A percentile compares a stretch with the other conserved stretches of the same genome.
Evolutionary conservation across 208 protist genomes (phyloP).

Genomic region (Strigomonas oncopelti): DNA sequence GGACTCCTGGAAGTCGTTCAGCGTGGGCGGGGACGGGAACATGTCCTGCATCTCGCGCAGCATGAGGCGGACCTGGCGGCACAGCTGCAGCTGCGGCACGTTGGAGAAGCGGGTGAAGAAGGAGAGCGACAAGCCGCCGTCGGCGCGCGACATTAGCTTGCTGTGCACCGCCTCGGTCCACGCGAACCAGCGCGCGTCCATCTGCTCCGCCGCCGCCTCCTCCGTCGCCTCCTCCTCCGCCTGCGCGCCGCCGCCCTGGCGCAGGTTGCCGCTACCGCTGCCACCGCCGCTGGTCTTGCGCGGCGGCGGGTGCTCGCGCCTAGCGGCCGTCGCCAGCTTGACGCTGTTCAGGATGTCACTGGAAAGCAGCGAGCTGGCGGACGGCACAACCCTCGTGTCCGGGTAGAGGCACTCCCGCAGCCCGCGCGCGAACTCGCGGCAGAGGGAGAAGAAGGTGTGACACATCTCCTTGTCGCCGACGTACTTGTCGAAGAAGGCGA

Average conservation of each 20-base stretch:
- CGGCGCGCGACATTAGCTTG: neutral
- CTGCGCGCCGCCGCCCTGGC: too few species aligned
- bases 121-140: neutral
- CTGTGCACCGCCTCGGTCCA: neutral
- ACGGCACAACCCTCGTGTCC: neutral
- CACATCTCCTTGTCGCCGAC: conserved; percentile 61
- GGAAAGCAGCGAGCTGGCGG: neutral
- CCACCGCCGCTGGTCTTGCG: neutral
- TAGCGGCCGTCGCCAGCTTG: neutral
- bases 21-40: conserved; percentile 16
- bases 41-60: conserved; percentile 25
- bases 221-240: neutral
- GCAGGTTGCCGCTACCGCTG: too few species aligned
- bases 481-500: conserved; percentile 45
- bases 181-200: neutral
- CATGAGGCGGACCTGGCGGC: conserved; percentile 44
- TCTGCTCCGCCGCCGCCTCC: neutral
- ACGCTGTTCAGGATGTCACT: neutral
- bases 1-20: conserved; percentile 31
- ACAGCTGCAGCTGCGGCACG: conserved; percentile 51
- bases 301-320: neutral
- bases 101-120: conserved; percentile 42
- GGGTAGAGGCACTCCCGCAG: conserved; percentile 25
- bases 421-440: conserved; percentile 37
- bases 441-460: conserved; percentile 46